Evolutionary conservation across 202 grass and related monocot species (phyloP), one percentile per base, ranked within the genome.

Genomic region (Elaeis oleifera): DNA sequence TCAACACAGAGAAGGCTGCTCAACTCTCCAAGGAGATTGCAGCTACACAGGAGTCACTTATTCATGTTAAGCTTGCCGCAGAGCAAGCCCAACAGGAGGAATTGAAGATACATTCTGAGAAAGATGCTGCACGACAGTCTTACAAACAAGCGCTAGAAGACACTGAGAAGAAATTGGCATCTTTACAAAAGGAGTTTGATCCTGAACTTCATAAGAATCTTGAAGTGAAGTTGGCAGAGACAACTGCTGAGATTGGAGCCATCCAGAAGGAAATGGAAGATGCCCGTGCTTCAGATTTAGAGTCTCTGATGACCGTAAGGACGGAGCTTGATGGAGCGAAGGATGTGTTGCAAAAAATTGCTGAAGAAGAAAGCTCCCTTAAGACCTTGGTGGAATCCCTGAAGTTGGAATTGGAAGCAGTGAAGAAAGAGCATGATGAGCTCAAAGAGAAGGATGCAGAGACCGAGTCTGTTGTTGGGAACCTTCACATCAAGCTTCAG

Each of bases 401-500:
- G 64, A 97, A 86, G 68, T 68, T 65, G 36, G 92, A 97, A 69
- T 54, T 97, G 58, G 88, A 84, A 74, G 29, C 68, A 58, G 74
- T 84, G 49, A 91, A 79, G 72, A 69, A 86, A 75, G 92, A 97
- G 71, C 92, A 97, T 19, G 65, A 71, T 53, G 82, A 92, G 68
- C 76, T 97, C 17, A 91, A 89, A 84, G 56, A 74, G 53, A 88
- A 86, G 72, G 92, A 97, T 77, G 79, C 77, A 44, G 84, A 89
- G 81, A 97, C 84, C 11, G 88, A 97, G 66, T 80, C 82, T 29
- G 63, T 89, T 50, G 78, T 97, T 6, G 74, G 84, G 25, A 79
- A 97, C 50, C 82, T 97, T 78, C 92, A 92, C 27, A 17, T 80
- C 18, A 97, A 92, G 74, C 81, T 97, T 84, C 88, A 97, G 59